These are phyloP conservation scores for Protoeuglena noctilucae DNA, from an alignment of 139 green algal genomes.

Conservation along the genomic window DNA sequence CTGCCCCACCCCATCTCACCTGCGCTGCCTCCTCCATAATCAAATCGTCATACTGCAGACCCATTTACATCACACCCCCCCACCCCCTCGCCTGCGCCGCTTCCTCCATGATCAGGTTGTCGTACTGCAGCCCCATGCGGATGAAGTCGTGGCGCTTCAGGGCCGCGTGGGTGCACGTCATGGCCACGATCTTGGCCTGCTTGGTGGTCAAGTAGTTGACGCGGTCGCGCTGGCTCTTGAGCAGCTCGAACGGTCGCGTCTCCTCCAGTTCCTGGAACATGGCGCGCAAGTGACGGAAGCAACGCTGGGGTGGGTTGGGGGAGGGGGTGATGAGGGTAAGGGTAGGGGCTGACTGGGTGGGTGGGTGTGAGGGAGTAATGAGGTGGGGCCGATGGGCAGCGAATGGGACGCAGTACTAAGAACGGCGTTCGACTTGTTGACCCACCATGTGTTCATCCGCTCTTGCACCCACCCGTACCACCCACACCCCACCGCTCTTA, in stretches of 20 bases:
- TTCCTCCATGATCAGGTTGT: slow-evolving; percentile 98
- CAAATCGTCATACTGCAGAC: too few relatives aligned
- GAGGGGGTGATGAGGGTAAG: not conserved
- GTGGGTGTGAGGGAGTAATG: slow-evolving; percentile 10
- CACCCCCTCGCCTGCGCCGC: slow-evolving; percentile 91
- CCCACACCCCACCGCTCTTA: not conserved
- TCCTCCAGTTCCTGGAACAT: slow-evolving; percentile 96
- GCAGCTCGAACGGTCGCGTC: slow-evolving; percentile 89
- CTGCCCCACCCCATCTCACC: too few relatives aligned
- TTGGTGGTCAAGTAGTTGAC: slow-evolving; percentile 93
- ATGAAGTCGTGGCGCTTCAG: slow-evolving; percentile 93
- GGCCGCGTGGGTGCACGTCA: slow-evolving; percentile 97
- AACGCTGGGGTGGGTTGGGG: slow-evolving; percentile 35
- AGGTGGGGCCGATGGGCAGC: too few relatives aligned
- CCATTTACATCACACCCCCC: slow-evolving; percentile 97
- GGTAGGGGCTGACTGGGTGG: not conserved
- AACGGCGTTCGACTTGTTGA: too few relatives aligned
- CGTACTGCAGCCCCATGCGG: slow-evolving; percentile 82
- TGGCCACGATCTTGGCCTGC: slow-evolving; percentile 96
- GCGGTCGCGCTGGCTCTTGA: slow-evolving; percentile 71
- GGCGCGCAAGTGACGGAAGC: slow-evolving; percentile 69
- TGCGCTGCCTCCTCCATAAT: too few relatives aligned
- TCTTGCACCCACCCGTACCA: too few relatives aligned
- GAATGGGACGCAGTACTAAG: too few relatives aligned
- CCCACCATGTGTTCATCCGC: too few relatives aligned